Evolutionary conservation across 2,329 filamentous ascomycete species (phyloP).

Genomic region (Ceratocystis alfenasii): DNA sequence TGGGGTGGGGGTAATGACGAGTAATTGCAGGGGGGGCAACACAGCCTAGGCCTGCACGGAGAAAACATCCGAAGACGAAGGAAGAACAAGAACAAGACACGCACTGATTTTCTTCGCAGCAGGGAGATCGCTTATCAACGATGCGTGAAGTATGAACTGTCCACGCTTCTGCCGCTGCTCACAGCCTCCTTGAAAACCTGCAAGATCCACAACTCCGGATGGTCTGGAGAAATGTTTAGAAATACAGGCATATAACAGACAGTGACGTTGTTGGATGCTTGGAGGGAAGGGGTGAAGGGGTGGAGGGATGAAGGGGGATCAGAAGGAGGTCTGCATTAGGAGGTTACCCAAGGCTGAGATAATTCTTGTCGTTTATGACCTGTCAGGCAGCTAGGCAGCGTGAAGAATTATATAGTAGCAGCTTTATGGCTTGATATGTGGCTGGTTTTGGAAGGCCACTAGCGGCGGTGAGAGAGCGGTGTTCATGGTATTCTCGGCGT

Average conservation of each 20-base stretch:
- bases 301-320: background rate
- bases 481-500: background rate
- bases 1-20: background rate
- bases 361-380: background rate
- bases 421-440: background rate
- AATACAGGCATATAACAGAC: background rate
- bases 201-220: background rate
- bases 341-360: background rate
- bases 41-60: background rate
- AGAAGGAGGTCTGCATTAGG: background rate
- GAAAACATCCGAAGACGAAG: background rate
- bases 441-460: background rate
- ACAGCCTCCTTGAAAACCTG: background rate
- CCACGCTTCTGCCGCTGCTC: background rate
- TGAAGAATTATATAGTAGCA: slow-evolving; percentile 1
- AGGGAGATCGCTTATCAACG: background rate
- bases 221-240: background rate
- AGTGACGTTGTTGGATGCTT: background rate
- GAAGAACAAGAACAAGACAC: background rate
- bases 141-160: background rate
- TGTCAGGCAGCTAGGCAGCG: background rate
- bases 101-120: background rate
- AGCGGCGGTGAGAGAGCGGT: background rate
- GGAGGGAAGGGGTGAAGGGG: background rate
- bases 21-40: background rate